Evolutionary conservation across 345 rosid species (phyloP).

Genomic region (Camelina hispida): DNA sequence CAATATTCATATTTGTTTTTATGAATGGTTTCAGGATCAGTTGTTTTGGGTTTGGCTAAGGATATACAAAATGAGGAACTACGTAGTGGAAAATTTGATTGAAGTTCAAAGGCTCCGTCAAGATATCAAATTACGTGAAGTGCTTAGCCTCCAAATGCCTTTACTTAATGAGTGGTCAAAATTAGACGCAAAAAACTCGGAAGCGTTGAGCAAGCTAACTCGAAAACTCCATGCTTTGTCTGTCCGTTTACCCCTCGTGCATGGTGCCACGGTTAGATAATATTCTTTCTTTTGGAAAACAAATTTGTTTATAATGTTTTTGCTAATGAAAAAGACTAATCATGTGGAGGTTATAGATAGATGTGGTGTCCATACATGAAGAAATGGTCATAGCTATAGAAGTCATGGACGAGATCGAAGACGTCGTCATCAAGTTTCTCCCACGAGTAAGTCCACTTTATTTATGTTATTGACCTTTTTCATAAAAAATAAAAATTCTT

Average conservation of each 20-base stretch:
- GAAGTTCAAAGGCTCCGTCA: constrained; percentile 49
- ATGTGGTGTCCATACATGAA: constrained; percentile 51
- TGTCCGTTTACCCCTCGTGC: constrained; percentile 50
- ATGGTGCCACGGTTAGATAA: constrained; percentile 59
- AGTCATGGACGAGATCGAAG: constrained; percentile 58
- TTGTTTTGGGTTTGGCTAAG: constrained; percentile 61
- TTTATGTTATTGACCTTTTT: neutral
- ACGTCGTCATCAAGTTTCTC: constrained; percentile 19
- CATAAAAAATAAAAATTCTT: no score
- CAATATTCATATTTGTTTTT: neutral
- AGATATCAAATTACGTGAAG: constrained; percentile 50
- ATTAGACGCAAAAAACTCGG: constrained; percentile 56
- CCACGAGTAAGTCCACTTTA: neutral
- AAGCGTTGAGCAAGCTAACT: constrained; percentile 61
- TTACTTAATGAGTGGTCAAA: constrained; percentile 61
- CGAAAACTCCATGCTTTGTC: constrained; percentile 68
- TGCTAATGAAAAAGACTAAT: neutral
- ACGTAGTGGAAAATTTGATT: constrained; percentile 48
- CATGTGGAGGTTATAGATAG: constrained; percentile 44
- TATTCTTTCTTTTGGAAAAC: no score
- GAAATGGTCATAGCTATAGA: constrained; percentile 57
- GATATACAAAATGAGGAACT: constrained; percentile 48
- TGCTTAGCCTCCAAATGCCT: constrained; percentile 54
- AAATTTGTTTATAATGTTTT: neutral
- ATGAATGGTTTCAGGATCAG: constrained; percentile 51